Conservation (phyloP, 78 protist genomes). For the slime mould (Dictyostelium discoideum) region dicty_2.7 NC_007090.3:5019001-5019500, state of each 20-base stretch:
- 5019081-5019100: no score
- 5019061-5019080: no score
- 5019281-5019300: background rate
- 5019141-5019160: no score
- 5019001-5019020: background rate
- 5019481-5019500: background rate
- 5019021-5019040: background rate
- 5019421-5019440: background rate
- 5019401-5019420: background rate
- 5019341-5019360: background rate
- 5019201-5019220: background rate
- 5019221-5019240: background rate
- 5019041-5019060: no score
- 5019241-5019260: background rate
- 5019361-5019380: background rate
- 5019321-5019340: background rate
- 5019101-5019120: no score
- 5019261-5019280: background rate
- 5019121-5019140: no score
- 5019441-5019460: background rate
- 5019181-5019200: no score
- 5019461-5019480: background rate
- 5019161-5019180: no score
- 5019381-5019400: background rate
- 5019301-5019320: background rate